Evolutionary conservation across 192 early-diverging fungal genomes (phyloP).

Genomic region (Backusella liffmaniae): DNA sequence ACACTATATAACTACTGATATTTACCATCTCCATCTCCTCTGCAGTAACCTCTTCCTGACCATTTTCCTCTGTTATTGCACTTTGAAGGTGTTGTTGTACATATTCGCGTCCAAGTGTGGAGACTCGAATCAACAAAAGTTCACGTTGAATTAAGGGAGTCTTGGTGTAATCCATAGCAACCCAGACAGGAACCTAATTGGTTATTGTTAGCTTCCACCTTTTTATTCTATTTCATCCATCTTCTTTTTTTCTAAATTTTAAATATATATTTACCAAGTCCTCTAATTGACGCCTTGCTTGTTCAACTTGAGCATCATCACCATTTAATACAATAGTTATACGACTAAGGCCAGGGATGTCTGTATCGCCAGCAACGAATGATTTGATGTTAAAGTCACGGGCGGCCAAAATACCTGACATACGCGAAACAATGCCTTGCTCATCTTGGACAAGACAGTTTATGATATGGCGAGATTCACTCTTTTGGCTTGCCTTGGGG

Average conservation of each 20-base stretch:
- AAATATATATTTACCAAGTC: slow-evolving; percentile 68
- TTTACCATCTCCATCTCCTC: slow-evolving; percentile 11
- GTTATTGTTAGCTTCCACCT: neutral
- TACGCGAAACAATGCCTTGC: slow-evolving; percentile 78
- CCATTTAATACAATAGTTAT: slow-evolving; percentile 96
- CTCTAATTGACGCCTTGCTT: slow-evolving; percentile 92
- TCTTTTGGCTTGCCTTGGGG: slow-evolving; percentile 48
- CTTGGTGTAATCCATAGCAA: slow-evolving; percentile 93
- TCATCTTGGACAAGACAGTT: slow-evolving; percentile 95
- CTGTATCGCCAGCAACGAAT: slow-evolving; percentile 93
- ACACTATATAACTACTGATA: neutral
- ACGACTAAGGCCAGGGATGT: slow-evolving; percentile 86
- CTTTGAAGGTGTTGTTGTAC: slow-evolving; percentile 51
- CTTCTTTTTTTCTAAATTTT: no score
- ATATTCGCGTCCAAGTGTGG: slow-evolving; percentile 68
- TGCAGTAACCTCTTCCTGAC: slow-evolving; percentile 10
- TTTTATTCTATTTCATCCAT: neutral
- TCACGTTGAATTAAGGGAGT: slow-evolving; percentile 89
- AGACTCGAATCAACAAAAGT: slow-evolving; percentile 89
- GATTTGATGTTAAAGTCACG: slow-evolving; percentile 98
- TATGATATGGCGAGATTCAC: slow-evolving; percentile 81
- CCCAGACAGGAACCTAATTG: slow-evolving; percentile 83
- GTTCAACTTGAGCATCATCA: slow-evolving; percentile 80
- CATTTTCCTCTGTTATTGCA: slow-evolving; percentile 11
- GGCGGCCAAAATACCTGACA: slow-evolving; percentile 88